Conservation (phyloP, 352 stramenopile species). For the Elongisporangium undulatum region DNA sequence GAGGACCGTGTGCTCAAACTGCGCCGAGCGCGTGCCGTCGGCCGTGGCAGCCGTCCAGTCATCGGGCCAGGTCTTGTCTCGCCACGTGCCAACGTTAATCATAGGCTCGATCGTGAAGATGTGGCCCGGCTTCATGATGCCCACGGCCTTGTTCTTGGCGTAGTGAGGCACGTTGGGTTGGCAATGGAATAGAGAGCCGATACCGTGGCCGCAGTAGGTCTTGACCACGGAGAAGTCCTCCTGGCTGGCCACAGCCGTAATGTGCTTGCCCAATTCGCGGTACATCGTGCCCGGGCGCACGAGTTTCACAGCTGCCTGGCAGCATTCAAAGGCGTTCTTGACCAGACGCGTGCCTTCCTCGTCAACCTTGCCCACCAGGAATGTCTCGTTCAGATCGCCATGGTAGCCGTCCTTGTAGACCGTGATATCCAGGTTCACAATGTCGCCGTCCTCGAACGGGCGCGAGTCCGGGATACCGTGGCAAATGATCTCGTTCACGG, state of each 20-base stretch:
- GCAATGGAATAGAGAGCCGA: slow-evolving; percentile 96
- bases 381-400: slow-evolving; percentile 97
- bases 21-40: slow-evolving; percentile 93
- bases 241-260: slow-evolving; percentile 75
- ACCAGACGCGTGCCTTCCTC: slow-evolving; percentile 87
- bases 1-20: slow-evolving; percentile 96
- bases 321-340: slow-evolving; percentile 92
- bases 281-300: slow-evolving; percentile 94
- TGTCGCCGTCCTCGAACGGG: slow-evolving; percentile 93
- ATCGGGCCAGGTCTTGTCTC: slow-evolving; percentile 92
- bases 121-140: slow-evolving; percentile 94
- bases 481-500: slow-evolving; percentile 94
- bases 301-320: slow-evolving; percentile 72
- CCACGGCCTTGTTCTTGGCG: slow-evolving; percentile 95
- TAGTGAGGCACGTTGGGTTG: slow-evolving; percentile 97
- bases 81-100: slow-evolving; percentile 93
- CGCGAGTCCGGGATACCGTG: slow-evolving; percentile 96
- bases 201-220: slow-evolving; percentile 97
- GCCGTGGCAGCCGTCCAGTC: slow-evolving; percentile 96
- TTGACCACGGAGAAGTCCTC: slow-evolving; percentile 91
- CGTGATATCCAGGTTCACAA: slow-evolving; percentile 97
- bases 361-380: slow-evolving; percentile 95
- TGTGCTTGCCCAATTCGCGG: slow-evolving; percentile 91
- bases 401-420: slow-evolving; percentile 96
- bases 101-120: slow-evolving; percentile 99